Evolutionary conservation across 2,329 filamentous ascomycete genomes (phyloP).

Genomic region (Aspergillus sclerotialis): DNA sequence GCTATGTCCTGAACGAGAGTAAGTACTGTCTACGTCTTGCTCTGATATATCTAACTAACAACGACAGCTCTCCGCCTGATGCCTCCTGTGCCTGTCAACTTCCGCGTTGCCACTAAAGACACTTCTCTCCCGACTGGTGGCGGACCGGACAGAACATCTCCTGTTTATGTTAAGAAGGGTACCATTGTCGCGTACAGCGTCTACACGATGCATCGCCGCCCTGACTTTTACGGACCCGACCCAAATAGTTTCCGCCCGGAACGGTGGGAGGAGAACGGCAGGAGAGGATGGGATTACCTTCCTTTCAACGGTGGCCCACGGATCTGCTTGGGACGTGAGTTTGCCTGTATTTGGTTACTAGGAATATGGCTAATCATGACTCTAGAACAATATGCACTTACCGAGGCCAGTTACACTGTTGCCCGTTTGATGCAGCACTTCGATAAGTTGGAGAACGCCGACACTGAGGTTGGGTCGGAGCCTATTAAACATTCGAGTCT

Average conservation of each 20-base stretch:
- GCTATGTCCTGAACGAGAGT: conserved; percentile 34
- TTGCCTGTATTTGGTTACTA: too few species aligned
- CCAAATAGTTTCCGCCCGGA: conserved; percentile 43
- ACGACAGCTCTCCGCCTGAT: conserved; percentile 34
- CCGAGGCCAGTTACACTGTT: conserved; percentile 35
- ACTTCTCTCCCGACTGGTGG: conserved; percentile 47
- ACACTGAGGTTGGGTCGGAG: conserved; percentile 19
- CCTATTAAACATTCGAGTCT: conserved; percentile 24
- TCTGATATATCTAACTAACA: not conserved
- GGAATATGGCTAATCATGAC: conserved; percentile 1
- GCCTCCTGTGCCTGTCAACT: conserved; percentile 41
- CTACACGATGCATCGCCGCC: conserved; percentile 65
- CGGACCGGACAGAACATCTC: conserved; percentile 52
- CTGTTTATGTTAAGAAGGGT: conserved; percentile 60
- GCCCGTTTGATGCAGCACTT: conserved; percentile 33
- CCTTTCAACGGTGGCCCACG: conserved; percentile 34
- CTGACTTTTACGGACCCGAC: conserved; percentile 40
- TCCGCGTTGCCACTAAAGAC: conserved; percentile 33
- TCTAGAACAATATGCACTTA: conserved; percentile 37
- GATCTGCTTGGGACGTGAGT: conserved; percentile 35
- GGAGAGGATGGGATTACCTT: conserved; percentile 31
- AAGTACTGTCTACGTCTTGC: not conserved
- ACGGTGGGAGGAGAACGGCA: conserved; percentile 39
- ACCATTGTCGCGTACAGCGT: conserved; percentile 60
- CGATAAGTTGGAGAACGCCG: conserved; percentile 28